phyloP scores from a whole-genome alignment of 2,329 filamentous ascomycete species.

The Phialemonium atrogriseum region DNA sequence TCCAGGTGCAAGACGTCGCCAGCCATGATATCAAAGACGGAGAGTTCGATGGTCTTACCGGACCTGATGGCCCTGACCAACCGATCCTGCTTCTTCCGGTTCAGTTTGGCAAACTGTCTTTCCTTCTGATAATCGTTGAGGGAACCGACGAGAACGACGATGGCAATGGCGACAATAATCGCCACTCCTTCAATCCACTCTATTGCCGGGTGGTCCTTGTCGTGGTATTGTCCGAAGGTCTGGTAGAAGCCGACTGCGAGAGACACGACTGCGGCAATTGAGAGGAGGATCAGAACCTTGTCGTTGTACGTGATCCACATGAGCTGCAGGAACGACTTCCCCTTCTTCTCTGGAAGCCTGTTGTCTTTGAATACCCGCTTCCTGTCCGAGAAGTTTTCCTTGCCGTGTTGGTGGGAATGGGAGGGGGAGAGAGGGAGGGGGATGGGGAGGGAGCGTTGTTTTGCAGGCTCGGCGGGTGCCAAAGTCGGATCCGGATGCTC shows the following conservation, averaged over 20 bases:
- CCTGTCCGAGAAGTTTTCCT: conserved; percentile 48
- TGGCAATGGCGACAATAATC: conserved; percentile 71
- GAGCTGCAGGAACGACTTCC: conserved; percentile 62
- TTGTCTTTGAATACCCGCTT: conserved; percentile 67
- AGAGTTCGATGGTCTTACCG: conserved; percentile 61
- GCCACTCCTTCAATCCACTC: conserved; percentile 80
- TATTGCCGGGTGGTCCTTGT: conserved; percentile 42
- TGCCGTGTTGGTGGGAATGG: conserved; percentile 6
- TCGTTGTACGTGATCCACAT: conserved; percentile 83
- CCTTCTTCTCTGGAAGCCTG: conserved; percentile 63
- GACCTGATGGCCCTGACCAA: conserved; percentile 64
- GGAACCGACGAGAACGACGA: conserved; percentile 69
- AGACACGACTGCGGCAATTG: conserved; percentile 62
- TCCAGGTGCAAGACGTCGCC: conserved; percentile 68
- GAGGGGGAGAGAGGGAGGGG: not conserved
- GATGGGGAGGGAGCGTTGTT: not conserved
- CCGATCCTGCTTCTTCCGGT: conserved; percentile 72
- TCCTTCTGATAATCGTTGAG: conserved; percentile 77
- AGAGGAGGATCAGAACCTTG: conserved; percentile 68
- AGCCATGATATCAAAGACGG: conserved; percentile 59
- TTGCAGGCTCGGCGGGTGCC: too few species aligned
- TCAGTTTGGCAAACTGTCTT: conserved; percentile 68
- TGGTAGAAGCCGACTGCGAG: conserved; percentile 70
- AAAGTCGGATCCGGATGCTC: conserved; percentile 6
- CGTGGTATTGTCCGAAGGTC: conserved; percentile 54